Conservation (phyloP, 2,329 filamentous ascomycete genomes). For the Ascochyta clinopodiicola region DNA sequence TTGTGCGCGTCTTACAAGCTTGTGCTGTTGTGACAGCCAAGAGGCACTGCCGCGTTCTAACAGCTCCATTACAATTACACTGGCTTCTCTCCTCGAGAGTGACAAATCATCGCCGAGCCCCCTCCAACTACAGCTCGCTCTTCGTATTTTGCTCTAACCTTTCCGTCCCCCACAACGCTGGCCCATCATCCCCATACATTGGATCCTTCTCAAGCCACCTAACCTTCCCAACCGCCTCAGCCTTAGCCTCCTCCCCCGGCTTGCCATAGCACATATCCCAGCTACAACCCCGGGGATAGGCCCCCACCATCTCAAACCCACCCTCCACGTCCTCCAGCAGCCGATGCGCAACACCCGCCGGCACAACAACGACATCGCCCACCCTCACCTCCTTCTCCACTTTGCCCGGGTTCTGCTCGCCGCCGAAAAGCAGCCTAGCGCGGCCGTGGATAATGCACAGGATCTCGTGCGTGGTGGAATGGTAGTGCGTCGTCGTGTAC, state of each 20-base stretch:
- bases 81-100: too few relatives aligned
- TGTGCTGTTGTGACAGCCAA: background rate
- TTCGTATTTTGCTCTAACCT: conserved; percentile 19
- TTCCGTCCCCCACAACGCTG: conserved; percentile 31
- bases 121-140: background rate
- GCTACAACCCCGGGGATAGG: conserved; percentile 63
- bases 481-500: conserved; percentile 71
- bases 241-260: conserved; percentile 61
- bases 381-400: conserved; percentile 63
- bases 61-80: too few relatives aligned
- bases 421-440: conserved; percentile 70
- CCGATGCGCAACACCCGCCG: conserved; percentile 70
- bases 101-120: too few relatives aligned
- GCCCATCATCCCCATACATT: conserved; percentile 47
- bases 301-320: conserved; percentile 71
- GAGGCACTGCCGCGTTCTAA: too few relatives aligned
- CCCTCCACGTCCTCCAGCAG: conserved; percentile 63
- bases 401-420: conserved; percentile 64
- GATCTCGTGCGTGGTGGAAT: conserved; percentile 71
- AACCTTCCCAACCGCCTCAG: conserved; percentile 57
- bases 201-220: conserved; percentile 67
- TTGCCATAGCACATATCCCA: conserved; percentile 77
- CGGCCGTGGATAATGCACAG: conserved; percentile 65
- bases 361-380: conserved; percentile 70
- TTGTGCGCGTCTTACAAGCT: background rate